Conservation (phyloP, 768 basidiomycete genomes). For the Daedaleopsis sinensis region DNA sequence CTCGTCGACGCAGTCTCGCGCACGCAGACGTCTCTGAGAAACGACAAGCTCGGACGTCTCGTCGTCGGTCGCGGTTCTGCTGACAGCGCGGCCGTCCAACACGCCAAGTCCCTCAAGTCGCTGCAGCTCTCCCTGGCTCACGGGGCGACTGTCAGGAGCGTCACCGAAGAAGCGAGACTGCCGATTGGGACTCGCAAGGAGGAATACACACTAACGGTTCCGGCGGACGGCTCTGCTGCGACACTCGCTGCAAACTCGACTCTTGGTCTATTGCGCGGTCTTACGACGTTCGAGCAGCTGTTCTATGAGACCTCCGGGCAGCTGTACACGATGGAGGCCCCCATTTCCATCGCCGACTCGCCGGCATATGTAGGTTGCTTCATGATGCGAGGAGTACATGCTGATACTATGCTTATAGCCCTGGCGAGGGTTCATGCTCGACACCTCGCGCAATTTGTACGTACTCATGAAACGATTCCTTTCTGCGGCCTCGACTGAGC, state of each 20-base stretch:
- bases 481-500: neutral
- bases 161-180: slow-evolving; percentile 53
- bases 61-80: slow-evolving; percentile 57
- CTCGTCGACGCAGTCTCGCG: slow-evolving; percentile 56
- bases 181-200: slow-evolving; percentile 56
- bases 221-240: slow-evolving; percentile 52
- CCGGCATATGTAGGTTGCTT: slow-evolving; percentile 61
- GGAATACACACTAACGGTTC: slow-evolving; percentile 57
- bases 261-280: slow-evolving; percentile 67
- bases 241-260: slow-evolving; percentile 60
- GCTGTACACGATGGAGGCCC: slow-evolving; percentile 57
- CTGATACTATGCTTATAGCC: slow-evolving; percentile 42
- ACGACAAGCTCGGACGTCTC: slow-evolving; percentile 61
- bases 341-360: slow-evolving; percentile 58
- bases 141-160: slow-evolving; percentile 37
- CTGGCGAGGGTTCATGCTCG: slow-evolving; percentile 77
- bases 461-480: neutral
- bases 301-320: slow-evolving; percentile 52
- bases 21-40: slow-evolving; percentile 45
- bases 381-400: no score
- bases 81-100: slow-evolving; percentile 40
- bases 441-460: slow-evolving; percentile 70
- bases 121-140: slow-evolving; percentile 45
- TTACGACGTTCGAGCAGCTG: slow-evolving; percentile 70
- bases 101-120: slow-evolving; percentile 43